phyloP scores from a whole-genome alignment of 2,329 filamentous ascomycete genomes.

The Penicillium griseofulvum region DNA sequence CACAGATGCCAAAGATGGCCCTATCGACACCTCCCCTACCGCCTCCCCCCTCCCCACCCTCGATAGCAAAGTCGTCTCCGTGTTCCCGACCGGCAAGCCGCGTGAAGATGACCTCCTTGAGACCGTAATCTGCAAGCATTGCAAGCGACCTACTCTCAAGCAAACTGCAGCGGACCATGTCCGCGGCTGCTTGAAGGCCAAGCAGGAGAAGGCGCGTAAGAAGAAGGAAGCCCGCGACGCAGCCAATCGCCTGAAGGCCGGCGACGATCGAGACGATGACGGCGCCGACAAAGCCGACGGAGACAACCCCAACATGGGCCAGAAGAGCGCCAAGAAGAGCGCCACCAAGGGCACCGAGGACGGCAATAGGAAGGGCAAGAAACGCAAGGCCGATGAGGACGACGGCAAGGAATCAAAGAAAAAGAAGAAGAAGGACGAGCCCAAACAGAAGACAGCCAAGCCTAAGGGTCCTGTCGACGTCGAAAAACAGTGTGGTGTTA shows the following conservation, averaged over 20 bases:
- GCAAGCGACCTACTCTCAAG: slow-evolving; percentile 81
- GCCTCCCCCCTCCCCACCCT: slow-evolving; percentile 55
- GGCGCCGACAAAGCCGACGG: slow-evolving; percentile 41
- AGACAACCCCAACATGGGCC: slow-evolving; percentile 50
- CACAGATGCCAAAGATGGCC: slow-evolving; percentile 27
- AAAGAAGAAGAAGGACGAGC: slow-evolving; percentile 95
- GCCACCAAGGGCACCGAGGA: slow-evolving; percentile 47
- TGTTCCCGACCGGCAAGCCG: slow-evolving; percentile 77
- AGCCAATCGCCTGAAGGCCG: slow-evolving; percentile 59
- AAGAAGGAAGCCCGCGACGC: slow-evolving; percentile 74
- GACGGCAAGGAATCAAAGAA: slow-evolving; percentile 77
- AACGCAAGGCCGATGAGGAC: slow-evolving; percentile 69
- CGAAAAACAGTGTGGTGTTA: slow-evolving; percentile 87
- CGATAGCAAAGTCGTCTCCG: slow-evolving; percentile 71
- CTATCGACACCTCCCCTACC: slow-evolving; percentile 32
- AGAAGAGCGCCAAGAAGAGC: slow-evolving; percentile 67
- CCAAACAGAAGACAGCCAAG: slow-evolving; percentile 77
- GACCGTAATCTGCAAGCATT: slow-evolving; percentile 85
- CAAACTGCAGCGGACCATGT: slow-evolving; percentile 76
- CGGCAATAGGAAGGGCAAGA: slow-evolving; percentile 67
- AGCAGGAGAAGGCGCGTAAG: slow-evolving; percentile 75
- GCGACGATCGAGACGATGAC: slow-evolving; percentile 48
- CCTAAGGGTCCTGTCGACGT: slow-evolving; percentile 92
- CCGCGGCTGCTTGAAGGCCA: slow-evolving; percentile 76
- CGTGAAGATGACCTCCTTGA: slow-evolving; percentile 79